Evolutionary conservation across 129 eudicot genomes (phyloP).

Genomic region (Arctium lappa): DNA sequence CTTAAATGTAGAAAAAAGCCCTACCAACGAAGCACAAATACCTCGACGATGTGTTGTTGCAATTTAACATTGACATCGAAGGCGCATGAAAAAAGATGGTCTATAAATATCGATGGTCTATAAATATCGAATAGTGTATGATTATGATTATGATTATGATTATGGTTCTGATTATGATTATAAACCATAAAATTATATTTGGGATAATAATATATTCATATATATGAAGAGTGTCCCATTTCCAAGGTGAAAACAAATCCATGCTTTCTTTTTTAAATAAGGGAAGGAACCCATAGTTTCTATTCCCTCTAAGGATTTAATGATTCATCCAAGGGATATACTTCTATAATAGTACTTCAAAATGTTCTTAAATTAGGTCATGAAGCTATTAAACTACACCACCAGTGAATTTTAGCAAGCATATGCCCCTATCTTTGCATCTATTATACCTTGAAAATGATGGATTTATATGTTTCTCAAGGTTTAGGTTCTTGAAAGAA

Average conservation of each 20-base stretch:
- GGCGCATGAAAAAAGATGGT: neutral
- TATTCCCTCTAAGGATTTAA: constrained; percentile 16
- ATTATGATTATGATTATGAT: neutral
- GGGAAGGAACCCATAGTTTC: constrained; percentile 15
- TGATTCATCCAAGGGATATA: constrained; percentile 14
- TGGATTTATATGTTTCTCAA: constrained; percentile 11
- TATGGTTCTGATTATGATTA: constrained; percentile 1
- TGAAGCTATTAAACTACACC: constrained; percentile 9
- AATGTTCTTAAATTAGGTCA: constrained; percentile 24
- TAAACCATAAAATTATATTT: constrained; percentile 1
- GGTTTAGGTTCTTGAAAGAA: constrained; percentile 25
- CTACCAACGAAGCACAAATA: neutral
- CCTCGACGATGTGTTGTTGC: neutral
- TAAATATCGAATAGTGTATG: constrained; percentile 10
- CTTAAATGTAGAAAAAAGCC: neutral
- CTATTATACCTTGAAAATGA: constrained; percentile 9
- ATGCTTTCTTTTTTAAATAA: neutral
- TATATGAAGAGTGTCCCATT: constrained; percentile 1
- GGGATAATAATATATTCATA: constrained; percentile 20
- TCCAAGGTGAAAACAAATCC: neutral
- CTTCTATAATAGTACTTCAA: constrained; percentile 13
- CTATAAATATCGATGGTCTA: no score
- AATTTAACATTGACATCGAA: neutral
- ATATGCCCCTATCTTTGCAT: constrained; percentile 29
- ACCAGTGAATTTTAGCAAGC: constrained; percentile 15